A percentile compares a stretch with the other conserved stretches of the same genome.
Evolutionary conservation across 495 filamentous ascomycete genomes (phyloP).

Genomic region (Podospora pseudopauciseta): DNA sequence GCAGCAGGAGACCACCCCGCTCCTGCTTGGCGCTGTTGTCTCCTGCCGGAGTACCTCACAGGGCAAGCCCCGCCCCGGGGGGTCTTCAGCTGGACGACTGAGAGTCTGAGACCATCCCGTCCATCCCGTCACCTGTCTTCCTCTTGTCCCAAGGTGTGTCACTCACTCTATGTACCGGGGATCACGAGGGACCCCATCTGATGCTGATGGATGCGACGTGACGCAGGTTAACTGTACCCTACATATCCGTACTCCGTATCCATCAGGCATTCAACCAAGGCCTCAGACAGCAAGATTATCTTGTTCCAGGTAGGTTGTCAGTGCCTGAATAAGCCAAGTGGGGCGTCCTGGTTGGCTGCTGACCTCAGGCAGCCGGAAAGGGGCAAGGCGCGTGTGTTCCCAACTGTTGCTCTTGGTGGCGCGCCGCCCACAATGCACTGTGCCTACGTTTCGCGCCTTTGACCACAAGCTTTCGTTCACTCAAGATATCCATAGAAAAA

Average conservation of each 20-base stretch:
- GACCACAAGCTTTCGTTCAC: neutral
- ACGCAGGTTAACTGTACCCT: neutral
- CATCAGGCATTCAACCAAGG: too few species aligned
- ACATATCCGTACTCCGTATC: too few species aligned
- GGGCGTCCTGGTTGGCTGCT: neutral
- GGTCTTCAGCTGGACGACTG: too few species aligned
- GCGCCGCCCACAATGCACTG: neutral
- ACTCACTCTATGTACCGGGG: slow-evolving; percentile 19
- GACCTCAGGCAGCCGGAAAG: neutral
- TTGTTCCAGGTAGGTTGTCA: neutral
- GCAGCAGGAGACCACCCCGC: neutral
- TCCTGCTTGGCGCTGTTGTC: neutral
- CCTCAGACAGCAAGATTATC: too few species aligned
- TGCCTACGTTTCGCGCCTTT: neutral
- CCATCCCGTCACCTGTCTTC: neutral
- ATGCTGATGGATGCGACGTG: slow-evolving; percentile 12
- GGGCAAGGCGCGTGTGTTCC: neutral
- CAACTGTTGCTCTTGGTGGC: neutral
- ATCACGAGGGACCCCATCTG: slow-evolving; percentile 19
- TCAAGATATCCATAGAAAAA: neutral
- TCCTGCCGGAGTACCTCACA: neutral
- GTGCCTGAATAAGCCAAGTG: slow-evolving; percentile 6
- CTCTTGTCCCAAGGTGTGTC: slow-evolving; percentile 12
- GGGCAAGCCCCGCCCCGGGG: neutral
- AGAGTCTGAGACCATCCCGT: too few species aligned